These are phyloP conservation scores for Jaltomata sinuosa DNA, from an alignment of 257 asterid species.

Conservation along the genomic window DNA sequence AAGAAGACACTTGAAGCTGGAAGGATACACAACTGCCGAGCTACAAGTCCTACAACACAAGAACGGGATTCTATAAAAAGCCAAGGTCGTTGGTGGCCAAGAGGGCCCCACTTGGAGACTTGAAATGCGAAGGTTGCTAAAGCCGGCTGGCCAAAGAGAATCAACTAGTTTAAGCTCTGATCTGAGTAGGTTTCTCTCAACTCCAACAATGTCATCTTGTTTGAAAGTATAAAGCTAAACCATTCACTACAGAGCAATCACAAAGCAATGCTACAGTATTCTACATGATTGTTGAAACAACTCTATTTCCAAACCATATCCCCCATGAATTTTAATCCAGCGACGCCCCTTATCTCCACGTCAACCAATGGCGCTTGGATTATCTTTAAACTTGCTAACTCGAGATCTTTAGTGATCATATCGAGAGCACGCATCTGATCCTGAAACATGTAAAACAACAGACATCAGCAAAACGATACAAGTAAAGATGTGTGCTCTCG, in stretches of 20 bases:
- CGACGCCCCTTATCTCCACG: slow-evolving; percentile 62
- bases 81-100: too few relatives aligned
- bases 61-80: not conserved
- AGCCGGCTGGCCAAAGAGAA: not conserved
- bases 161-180: not conserved
- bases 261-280: not conserved
- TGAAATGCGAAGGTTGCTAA: too few relatives aligned
- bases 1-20: too few relatives aligned
- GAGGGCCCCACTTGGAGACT: too few relatives aligned
- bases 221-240: not conserved
- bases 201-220: not conserved
- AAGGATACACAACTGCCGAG: too few relatives aligned
- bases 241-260: not conserved
- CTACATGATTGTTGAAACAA: not conserved
- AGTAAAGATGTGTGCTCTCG: not conserved
- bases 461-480: not conserved
- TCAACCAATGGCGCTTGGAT: slow-evolving; percentile 50
- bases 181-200: not conserved
- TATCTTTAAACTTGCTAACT: slow-evolving; percentile 32
- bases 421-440: slow-evolving; percentile 62
- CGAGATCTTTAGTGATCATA: slow-evolving; percentile 39
- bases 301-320: slow-evolving; percentile 52
- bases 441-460: slow-evolving; percentile 21
- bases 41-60: not conserved
- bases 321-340: slow-evolving; percentile 65